Evolutionary conservation across 2,329 filamentous ascomycete genomes (phyloP).

Genomic region (Beauveria sp.): DNA sequence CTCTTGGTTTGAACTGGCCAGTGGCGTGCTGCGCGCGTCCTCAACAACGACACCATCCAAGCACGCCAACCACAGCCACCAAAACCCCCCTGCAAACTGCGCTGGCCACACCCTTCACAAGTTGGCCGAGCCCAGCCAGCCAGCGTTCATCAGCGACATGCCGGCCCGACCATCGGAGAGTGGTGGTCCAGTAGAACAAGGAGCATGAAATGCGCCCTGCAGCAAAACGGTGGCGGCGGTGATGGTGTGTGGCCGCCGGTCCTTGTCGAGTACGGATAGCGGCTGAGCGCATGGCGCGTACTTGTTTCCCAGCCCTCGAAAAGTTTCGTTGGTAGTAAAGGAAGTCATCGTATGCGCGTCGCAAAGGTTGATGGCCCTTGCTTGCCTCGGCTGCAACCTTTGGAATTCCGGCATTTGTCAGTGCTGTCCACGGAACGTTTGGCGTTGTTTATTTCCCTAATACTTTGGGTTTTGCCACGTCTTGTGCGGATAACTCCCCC

Average conservation of each 20-base stretch:
- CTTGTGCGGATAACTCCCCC: no score
- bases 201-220: not conserved
- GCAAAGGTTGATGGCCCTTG: no score
- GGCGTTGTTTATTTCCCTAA: no score
- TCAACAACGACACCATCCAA: not conserved
- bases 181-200: not conserved
- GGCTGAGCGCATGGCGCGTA: no score
- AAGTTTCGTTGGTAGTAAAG: no score
- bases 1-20: not conserved
- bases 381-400: no score
- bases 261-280: not conserved
- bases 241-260: no score
- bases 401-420: no score
- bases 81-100: not conserved
- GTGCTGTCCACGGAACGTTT: no score
- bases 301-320: no score
- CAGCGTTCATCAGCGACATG: conserved; percentile 4
- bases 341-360: no score
- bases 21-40: not conserved
- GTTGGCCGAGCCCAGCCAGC: conserved; percentile 7
- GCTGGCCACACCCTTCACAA: not conserved
- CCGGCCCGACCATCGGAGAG: conserved; percentile 2
- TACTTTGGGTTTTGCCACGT: no score
- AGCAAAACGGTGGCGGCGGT: conserved; percentile 5
- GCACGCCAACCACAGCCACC: not conserved